These are phyloP conservation scores for Pelargonium citronellum DNA, from an alignment of 441 rosid species.

Conservation along the genomic window DNA sequence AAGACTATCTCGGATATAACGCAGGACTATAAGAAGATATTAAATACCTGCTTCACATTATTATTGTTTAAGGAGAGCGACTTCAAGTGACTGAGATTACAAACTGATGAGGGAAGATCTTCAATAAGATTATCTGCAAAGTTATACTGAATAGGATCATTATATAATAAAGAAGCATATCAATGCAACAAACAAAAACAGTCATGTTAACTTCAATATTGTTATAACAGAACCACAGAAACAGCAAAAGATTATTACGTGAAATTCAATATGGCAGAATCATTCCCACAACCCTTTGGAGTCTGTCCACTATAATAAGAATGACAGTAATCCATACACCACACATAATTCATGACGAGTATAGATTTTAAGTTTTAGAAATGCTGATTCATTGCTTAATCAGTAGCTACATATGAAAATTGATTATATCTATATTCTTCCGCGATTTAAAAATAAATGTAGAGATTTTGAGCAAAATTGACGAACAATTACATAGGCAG, in stretches of 20 bases:
- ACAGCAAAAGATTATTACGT: not conserved
- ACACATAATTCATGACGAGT: not conserved
- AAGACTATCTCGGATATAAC: not conserved
- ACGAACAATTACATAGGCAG: not conserved
- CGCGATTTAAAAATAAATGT: not conserved
- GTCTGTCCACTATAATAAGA: not conserved
- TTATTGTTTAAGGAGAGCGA: conserved; percentile 70
- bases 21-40: not conserved
- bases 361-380: not conserved
- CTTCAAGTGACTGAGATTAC: conserved; percentile 73
- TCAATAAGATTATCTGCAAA: conserved; percentile 73
- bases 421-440: not conserved
- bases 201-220: not conserved
- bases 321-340: not conserved
- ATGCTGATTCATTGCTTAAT: not conserved
- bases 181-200: not conserved
- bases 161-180: not conserved
- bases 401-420: not conserved
- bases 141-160: conserved; percentile 18
- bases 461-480: not conserved
- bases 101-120: conserved; percentile 69
- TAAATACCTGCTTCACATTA: conserved; percentile 57
- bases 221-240: not conserved
- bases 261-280: not conserved
- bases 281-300: not conserved